phyloP scores from a whole-genome alignment of 768 basidiomycete species.

The Macrolepiota fuliginosa region DNA sequence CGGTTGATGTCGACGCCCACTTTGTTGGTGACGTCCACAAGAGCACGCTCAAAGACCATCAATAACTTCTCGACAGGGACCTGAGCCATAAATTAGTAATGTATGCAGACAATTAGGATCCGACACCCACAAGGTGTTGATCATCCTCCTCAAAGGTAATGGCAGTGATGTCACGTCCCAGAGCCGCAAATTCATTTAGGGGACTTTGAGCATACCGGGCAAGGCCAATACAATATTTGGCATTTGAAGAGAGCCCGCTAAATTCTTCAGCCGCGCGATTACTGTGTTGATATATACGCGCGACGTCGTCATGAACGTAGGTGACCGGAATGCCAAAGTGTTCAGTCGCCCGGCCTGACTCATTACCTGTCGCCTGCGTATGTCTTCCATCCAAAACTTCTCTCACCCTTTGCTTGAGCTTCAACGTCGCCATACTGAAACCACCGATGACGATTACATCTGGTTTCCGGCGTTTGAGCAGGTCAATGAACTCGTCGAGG shows the following conservation, averaged over 20 bases:
- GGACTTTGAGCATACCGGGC: slow-evolving; percentile 94
- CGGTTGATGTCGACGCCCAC: slow-evolving; percentile 97
- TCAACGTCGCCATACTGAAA: slow-evolving; percentile 78
- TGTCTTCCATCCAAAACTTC: slow-evolving; percentile 36
- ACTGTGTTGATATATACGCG: slow-evolving; percentile 91
- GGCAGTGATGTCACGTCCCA: slow-evolving; percentile 81
- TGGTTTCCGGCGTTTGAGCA: slow-evolving; percentile 81
- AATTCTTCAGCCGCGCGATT: slow-evolving; percentile 84
- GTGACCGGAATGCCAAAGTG: slow-evolving; percentile 68
- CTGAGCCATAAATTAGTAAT: slow-evolving; percentile 35
- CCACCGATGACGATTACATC: slow-evolving; percentile 90
- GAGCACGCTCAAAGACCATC: slow-evolving; percentile 74
- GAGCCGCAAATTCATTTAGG: slow-evolving; percentile 88
- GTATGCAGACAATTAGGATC: slow-evolving; percentile 13
- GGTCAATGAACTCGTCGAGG: slow-evolving; percentile 72
- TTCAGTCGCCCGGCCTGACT: slow-evolving; percentile 27
- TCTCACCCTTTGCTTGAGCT: slow-evolving; percentile 64
- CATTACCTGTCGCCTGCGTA: slow-evolving; percentile 20
- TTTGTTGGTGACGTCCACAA: slow-evolving; percentile 89
- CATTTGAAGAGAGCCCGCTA: slow-evolving; percentile 68
- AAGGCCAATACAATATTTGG: slow-evolving; percentile 91
- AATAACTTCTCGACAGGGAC: slow-evolving; percentile 85
- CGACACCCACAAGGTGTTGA: slow-evolving; percentile 68
- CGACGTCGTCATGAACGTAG: slow-evolving; percentile 88
- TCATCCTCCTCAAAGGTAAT: slow-evolving; percentile 83